Evolutionary conservation across 495 filamentous ascomycete species (phyloP).

Genomic region (Cairneyella variabilis): DNA sequence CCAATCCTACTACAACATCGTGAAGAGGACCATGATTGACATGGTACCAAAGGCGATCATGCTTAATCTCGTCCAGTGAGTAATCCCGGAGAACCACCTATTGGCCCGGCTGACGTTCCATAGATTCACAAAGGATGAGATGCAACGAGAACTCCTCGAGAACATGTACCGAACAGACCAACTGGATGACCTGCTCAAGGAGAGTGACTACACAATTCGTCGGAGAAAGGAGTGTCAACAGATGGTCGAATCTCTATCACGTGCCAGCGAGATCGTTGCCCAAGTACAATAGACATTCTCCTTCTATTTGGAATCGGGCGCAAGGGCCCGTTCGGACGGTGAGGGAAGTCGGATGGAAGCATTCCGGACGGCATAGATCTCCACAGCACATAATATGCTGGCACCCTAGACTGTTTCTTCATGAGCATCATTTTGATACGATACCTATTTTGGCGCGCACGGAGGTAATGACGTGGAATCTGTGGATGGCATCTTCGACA

Average conservation of each 20-base stretch:
- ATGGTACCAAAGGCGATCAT: constrained; percentile 99
- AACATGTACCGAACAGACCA: constrained; percentile 91
- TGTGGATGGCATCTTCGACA: constrained; percentile 3
- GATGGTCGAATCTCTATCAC: constrained; percentile 90
- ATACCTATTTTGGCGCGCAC: constrained; percentile 23
- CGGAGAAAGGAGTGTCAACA: constrained; percentile 97
- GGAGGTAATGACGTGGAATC: constrained; percentile 24
- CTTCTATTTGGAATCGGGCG: neutral
- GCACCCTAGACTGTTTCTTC: constrained; percentile 16
- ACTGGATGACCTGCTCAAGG: constrained; percentile 91
- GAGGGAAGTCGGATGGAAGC: constrained; percentile 3
- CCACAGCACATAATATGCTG: constrained; percentile 13
- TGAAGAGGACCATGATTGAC: constrained; percentile 97
- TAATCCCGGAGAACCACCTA: neutral
- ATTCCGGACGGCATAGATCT: constrained; percentile 16
- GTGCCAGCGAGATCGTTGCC: constrained; percentile 93
- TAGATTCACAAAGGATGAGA: constrained; percentile 94
- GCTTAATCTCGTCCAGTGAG: constrained; percentile 88
- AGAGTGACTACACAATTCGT: constrained; percentile 94
- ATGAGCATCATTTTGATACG: constrained; percentile 19
- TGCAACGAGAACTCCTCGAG: constrained; percentile 98
- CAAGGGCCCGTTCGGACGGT: constrained; percentile 5
- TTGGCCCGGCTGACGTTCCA: neutral
- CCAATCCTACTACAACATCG: constrained; percentile 95
- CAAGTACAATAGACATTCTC: constrained; percentile 70